Conservation (phyloP, 306 rosid species). For the Cucurbita ficifolia region DNA sequence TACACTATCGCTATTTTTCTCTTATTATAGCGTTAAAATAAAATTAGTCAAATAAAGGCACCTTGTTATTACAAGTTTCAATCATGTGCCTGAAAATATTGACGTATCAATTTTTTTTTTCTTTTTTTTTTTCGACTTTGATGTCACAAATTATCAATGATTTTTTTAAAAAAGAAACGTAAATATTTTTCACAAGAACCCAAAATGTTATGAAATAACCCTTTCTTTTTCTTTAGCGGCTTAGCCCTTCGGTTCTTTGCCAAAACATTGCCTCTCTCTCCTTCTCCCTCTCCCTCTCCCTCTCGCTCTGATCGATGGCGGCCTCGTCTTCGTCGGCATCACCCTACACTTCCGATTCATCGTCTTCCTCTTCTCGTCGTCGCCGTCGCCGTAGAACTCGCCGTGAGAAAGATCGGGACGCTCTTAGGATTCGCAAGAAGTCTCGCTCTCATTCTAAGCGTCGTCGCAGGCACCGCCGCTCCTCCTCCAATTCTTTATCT, state of each 20-base stretch:
- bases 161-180: too few species aligned
- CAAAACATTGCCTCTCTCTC: not conserved
- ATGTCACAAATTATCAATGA: too few species aligned
- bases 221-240: not conserved
- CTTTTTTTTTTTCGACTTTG: too few species aligned
- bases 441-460: conserved; percentile 54
- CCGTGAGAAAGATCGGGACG: conserved; percentile 22
- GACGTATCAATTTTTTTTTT: too few species aligned
- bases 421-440: conserved; percentile 58
- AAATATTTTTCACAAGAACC: too few species aligned
- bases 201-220: too few species aligned
- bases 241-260: not conserved
- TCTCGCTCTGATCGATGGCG: conserved; percentile 9
- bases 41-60: too few species aligned
- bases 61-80: too few species aligned
- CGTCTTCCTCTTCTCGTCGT: conserved; percentile 24
- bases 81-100: too few species aligned
- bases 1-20: too few species aligned
- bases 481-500: conserved; percentile 35
- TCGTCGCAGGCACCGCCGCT: conserved; percentile 53
- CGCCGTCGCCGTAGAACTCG: conserved; percentile 38
- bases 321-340: conserved; percentile 40
- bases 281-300: not conserved
- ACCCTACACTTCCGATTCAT: conserved; percentile 16
- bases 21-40: too few species aligned